Evolutionary conservation across 129 eudicot species (phyloP).

Genomic region (Deinandra increscens): DNA sequence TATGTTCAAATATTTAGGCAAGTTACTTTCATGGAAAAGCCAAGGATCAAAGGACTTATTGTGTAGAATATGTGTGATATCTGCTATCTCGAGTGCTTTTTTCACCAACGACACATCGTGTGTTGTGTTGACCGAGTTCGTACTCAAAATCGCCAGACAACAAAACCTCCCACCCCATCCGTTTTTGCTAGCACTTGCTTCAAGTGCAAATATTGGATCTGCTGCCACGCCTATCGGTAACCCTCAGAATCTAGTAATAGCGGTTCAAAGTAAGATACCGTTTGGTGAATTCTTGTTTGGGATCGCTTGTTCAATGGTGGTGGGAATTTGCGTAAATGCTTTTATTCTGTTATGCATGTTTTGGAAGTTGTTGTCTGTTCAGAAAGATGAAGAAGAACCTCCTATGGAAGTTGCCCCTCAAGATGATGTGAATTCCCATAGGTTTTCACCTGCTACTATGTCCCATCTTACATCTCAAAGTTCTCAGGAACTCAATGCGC

Average conservation of each 20-base stretch:
- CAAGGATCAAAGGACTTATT: slow-evolving; percentile 82
- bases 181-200: slow-evolving; percentile 77
- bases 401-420: slow-evolving; percentile 49
- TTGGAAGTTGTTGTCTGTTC: slow-evolving; percentile 75
- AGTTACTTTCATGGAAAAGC: slow-evolving; percentile 65
- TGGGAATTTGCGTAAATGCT: slow-evolving; percentile 66
- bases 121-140: slow-evolving; percentile 91
- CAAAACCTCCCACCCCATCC: slow-evolving; percentile 96
- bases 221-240: slow-evolving; percentile 96
- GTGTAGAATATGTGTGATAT: slow-evolving; percentile 68
- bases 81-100: slow-evolving; percentile 84
- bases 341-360: slow-evolving; percentile 64
- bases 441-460: slow-evolving; percentile 91
- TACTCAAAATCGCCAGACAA: slow-evolving; percentile 84
- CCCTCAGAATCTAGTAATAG: slow-evolving; percentile 90
- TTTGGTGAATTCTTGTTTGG: slow-evolving; percentile 74
- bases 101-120: slow-evolving; percentile 91
- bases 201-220: slow-evolving; percentile 94
- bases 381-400: slow-evolving; percentile 78
- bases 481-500: slow-evolving; percentile 38
- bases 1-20: slow-evolving; percentile 77
- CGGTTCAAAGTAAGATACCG: slow-evolving; percentile 71
- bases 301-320: slow-evolving; percentile 62
- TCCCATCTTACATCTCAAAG: slow-evolving; percentile 56
- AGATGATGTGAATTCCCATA: slow-evolving; percentile 59